Base-by-base conservation (phyloP, 2,329 filamentous ascomycete species). In the Trichoderma lentiforme region DNA sequence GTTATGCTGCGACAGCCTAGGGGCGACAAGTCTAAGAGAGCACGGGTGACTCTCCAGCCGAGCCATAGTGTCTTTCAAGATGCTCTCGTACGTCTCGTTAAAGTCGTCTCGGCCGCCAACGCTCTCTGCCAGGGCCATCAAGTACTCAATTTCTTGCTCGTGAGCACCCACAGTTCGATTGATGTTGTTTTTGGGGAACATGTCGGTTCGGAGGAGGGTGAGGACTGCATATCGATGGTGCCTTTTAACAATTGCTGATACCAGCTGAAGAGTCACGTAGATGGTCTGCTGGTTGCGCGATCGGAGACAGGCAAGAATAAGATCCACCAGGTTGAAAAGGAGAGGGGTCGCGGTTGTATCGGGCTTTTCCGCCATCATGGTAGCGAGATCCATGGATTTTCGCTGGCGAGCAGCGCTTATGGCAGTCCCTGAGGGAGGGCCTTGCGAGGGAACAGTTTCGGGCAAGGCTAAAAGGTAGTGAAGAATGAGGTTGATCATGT, bases 401-500 rank as follows among this genome's bases (percentile, higher is more conserved):
- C 95, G 90, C 77, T 95, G 92, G 74, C 93, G 92, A 9, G 92
- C 88, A 60, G 90, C 90, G 74, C 90, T 92, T 21, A 90, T 84
- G 24, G 86, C 85, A 30, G 89, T 88, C 63, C 83, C 84, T 5
- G 82, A 78, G 24, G 79, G 78, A 6, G 81, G 76, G 6, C 78
- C 77, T 2, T 79, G 78, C 3, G 82, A 77, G 57, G 85, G 74
- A 7, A 83, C 78, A 1, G 74, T 73, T 71, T 92, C 91, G 1
- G 93, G 92, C 9, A 97, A 87, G 18, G 93, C 95, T 34, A 99
- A 86, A 1, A 99, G 88, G 79, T 98, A 99, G 75, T 95, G 93
- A 6, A 99, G 87, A 68, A 98, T 96, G 73, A 97, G 91, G 76
- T 97, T 93, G 72, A 98, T 93, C 84, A 99, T 92, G 78, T 98